A percentile compares a stretch with the other conserved stretches of the same genome.
Evolutionary conservation across 148 eudicot species (phyloP).

Genomic region (Dianthus caryophyllus): DNA sequence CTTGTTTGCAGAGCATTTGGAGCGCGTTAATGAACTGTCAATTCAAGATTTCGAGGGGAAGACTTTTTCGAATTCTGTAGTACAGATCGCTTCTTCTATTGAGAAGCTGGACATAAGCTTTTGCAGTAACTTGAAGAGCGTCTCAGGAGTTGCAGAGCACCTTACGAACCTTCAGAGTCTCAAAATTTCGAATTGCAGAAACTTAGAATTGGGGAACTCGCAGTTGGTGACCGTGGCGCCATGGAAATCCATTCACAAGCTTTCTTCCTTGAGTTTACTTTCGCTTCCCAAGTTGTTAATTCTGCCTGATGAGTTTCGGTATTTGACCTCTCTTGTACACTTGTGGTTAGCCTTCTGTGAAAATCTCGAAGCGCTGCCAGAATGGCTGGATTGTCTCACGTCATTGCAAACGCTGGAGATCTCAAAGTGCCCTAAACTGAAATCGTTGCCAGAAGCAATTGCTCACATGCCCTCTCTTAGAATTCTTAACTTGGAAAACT

Average conservation of each 20-base stretch:
- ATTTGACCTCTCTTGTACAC: constrained; percentile 3
- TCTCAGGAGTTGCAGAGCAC: background rate
- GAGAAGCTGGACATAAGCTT: background rate
- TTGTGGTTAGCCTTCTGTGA: background rate
- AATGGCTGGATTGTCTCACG: too few species aligned
- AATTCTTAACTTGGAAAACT: too few species aligned
- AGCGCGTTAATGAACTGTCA: too few species aligned
- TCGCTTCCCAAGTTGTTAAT: constrained; percentile 4
- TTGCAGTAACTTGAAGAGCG: background rate
- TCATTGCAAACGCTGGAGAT: background rate
- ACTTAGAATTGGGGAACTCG: background rate
- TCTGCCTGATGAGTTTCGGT: constrained; percentile 12
- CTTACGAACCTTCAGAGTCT: too few species aligned
- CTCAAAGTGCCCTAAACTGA: background rate
- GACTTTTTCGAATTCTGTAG: background rate
- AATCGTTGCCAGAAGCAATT: too few species aligned
- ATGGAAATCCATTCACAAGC: background rate
- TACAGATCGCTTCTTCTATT: too few species aligned
- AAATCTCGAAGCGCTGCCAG: background rate
- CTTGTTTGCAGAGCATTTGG: too few species aligned
- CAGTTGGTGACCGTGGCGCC: background rate
- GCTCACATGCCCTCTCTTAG: too few species aligned
- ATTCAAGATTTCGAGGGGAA: background rate
- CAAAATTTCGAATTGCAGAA: background rate
- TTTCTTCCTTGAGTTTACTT: background rate